A percentile compares a stretch with the other conserved stretches of the same genome.
Conservation (phyloP, 179 eudicot species). For the Nepenthes alata region DNA sequence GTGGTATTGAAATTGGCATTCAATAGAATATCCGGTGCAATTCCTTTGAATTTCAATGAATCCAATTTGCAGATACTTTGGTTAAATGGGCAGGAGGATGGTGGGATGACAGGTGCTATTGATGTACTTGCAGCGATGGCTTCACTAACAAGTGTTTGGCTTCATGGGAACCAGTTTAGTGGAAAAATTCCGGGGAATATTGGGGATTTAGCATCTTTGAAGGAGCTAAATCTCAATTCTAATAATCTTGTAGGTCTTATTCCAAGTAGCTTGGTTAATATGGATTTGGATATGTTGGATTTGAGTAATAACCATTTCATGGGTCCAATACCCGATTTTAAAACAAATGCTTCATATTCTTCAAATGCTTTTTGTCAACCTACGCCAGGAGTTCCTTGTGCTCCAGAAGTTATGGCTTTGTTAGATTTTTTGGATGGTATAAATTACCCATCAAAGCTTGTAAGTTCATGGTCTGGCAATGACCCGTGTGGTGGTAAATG, state of each 20-base stretch:
- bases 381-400: slow-evolving; percentile 42
- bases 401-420: slow-evolving; percentile 60
- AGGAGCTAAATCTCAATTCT: slow-evolving; percentile 55
- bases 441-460: slow-evolving; percentile 55
- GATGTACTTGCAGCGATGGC: slow-evolving; percentile 57
- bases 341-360: slow-evolving; percentile 35
- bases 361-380: slow-evolving; percentile 59
- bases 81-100: slow-evolving; percentile 62
- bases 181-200: slow-evolving; percentile 56
- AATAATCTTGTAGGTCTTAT: slow-evolving; percentile 69
- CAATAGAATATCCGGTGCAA: slow-evolving; percentile 47
- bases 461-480: slow-evolving; percentile 63
- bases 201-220: slow-evolving; percentile 37
- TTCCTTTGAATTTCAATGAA: slow-evolving; percentile 50
- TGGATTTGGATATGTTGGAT: slow-evolving; percentile 43
- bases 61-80: slow-evolving; percentile 49
- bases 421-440: slow-evolving; percentile 60
- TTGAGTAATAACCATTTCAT: slow-evolving; percentile 72
- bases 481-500: slow-evolving; percentile 58
- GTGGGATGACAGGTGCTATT: slow-evolving; percentile 61
- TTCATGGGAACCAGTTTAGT: slow-evolving; percentile 77
- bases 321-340: slow-evolving; percentile 72
- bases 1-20: slow-evolving; percentile 34
- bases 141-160: slow-evolving; percentile 71
- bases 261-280: slow-evolving; percentile 50